Evolutionary conservation across 1,284 basidiomycete genomes (phyloP).

Genomic region (Vanrija sp.): DNA sequence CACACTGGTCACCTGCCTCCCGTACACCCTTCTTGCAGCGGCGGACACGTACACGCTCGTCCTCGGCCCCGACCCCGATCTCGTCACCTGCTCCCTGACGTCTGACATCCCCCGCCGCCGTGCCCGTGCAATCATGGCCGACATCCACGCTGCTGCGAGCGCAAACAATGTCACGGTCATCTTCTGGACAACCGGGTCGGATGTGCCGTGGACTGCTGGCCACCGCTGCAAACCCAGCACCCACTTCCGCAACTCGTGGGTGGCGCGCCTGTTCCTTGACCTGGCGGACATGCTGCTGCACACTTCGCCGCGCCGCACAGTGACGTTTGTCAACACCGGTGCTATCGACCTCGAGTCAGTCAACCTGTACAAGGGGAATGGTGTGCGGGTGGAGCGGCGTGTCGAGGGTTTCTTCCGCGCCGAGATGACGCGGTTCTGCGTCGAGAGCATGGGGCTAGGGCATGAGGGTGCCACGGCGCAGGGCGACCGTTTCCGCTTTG

Average conservation of each 20-base stretch:
- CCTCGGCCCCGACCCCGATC: not conserved
- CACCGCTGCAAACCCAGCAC: not conserved
- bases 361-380: not conserved
- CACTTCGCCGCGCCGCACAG: not conserved
- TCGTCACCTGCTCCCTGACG: not conserved
- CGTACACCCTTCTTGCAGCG: not conserved
- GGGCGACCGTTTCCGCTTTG: too few relatives aligned
- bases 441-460: too few relatives aligned
- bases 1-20: not conserved
- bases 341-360: not conserved
- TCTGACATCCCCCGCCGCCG: not conserved
- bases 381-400: not conserved
- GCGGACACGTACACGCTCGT: constrained; percentile 2
- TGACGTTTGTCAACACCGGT: constrained; percentile 7
- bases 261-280: constrained; percentile 4
- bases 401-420: not conserved
- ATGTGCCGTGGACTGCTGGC: not conserved
- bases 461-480: too few relatives aligned
- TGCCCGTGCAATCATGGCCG: not conserved
- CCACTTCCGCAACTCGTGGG: not conserved
- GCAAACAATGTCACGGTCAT: not conserved
- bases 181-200: not conserved
- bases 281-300: not conserved
- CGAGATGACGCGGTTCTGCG: not conserved
- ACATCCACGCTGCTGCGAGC: constrained; percentile 1